phyloP scores from a whole-genome alignment of 495 filamentous ascomycete species.

The Bacidia gigantensis region DNA sequence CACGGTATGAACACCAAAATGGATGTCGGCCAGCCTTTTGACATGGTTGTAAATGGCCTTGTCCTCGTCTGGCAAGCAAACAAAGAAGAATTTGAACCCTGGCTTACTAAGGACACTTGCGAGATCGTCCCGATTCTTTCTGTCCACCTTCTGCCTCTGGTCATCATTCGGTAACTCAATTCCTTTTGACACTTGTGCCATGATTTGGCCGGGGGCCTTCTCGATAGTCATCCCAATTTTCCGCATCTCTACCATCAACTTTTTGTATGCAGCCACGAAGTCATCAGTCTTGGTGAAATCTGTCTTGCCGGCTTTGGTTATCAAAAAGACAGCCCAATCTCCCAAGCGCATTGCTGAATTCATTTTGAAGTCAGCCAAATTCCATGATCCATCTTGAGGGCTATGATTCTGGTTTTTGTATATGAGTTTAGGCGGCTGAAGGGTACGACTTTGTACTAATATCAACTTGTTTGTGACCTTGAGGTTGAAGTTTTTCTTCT shows the following conservation, averaged over 20 bases:
- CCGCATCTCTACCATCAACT: too few species aligned
- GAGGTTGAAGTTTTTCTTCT: background rate
- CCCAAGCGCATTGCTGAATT: background rate
- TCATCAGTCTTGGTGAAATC: too few species aligned
- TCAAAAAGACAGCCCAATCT: background rate
- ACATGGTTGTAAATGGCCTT: constrained; percentile 47
- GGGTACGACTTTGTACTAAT: background rate
- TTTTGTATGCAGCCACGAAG: too few species aligned
- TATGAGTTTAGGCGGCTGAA: background rate
- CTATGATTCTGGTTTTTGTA: background rate
- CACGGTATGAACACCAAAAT: constrained; percentile 47
- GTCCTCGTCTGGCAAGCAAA: constrained; percentile 42
- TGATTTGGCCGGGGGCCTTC: too few species aligned
- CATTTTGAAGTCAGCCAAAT: background rate
- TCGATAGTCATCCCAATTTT: too few species aligned
- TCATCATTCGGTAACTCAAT: too few species aligned
- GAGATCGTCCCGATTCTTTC: constrained; percentile 1
- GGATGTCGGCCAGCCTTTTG: constrained; percentile 53
- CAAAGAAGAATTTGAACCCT: constrained; percentile 27
- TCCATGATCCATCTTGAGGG: background rate
- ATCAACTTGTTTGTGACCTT: background rate
- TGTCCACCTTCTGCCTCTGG: background rate
- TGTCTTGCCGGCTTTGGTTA: background rate
- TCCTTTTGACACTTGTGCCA: too few species aligned
- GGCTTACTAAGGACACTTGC: too few species aligned